A percentile compares a stretch with the other conserved stretches of the same genome.
phyloP scores from a whole-genome alignment of 2,329 filamentous ascomycete species.

The Proliferodiscus dingleyae region DNA sequence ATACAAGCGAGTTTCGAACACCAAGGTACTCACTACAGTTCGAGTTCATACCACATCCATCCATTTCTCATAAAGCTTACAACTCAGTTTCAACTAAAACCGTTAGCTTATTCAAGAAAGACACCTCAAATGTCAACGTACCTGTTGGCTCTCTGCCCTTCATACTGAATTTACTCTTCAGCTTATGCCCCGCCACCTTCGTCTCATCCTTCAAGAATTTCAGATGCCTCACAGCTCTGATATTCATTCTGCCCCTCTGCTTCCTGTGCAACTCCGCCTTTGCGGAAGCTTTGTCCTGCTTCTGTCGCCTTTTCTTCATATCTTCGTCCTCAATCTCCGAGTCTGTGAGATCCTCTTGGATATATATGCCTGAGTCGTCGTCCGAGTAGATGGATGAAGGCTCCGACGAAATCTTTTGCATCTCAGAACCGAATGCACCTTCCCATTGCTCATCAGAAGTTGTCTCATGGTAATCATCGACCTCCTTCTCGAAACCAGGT shows the following conservation, averaged over 20 bases:
- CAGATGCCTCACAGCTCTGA: conserved; percentile 17
- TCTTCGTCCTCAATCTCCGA: conserved; percentile 20
- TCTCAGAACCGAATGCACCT: conserved; percentile 10
- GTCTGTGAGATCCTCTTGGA: conserved; percentile 19
- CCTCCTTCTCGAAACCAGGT: conserved; percentile 14
- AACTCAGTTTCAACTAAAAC: conserved; percentile 7
- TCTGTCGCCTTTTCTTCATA: conserved; percentile 18
- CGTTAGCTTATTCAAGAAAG: background rate
- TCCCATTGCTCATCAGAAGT: conserved; percentile 7
- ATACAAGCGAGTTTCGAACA: no score
- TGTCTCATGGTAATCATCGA: conserved; percentile 6
- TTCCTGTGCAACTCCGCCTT: conserved; percentile 16
- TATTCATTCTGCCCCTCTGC: conserved; percentile 17
- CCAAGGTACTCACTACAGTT: no score
- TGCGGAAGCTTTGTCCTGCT: conserved; percentile 13
- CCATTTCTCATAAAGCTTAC: no score
- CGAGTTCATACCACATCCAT: no score
- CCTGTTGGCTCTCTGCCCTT: conserved; percentile 16
- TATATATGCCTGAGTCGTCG: conserved; percentile 4
- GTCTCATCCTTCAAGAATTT: conserved; percentile 19
- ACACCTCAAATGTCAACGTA: background rate
- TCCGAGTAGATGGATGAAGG: conserved; percentile 10
- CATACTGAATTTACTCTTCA: conserved; percentile 17
- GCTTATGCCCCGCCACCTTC: conserved; percentile 18
- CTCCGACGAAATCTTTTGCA: conserved; percentile 7